Evolutionary conservation across 2,329 filamentous ascomycete species (phyloP), one percentile per base, ranked within the genome.

Genomic region (Ascochyta rabiei): DNA sequence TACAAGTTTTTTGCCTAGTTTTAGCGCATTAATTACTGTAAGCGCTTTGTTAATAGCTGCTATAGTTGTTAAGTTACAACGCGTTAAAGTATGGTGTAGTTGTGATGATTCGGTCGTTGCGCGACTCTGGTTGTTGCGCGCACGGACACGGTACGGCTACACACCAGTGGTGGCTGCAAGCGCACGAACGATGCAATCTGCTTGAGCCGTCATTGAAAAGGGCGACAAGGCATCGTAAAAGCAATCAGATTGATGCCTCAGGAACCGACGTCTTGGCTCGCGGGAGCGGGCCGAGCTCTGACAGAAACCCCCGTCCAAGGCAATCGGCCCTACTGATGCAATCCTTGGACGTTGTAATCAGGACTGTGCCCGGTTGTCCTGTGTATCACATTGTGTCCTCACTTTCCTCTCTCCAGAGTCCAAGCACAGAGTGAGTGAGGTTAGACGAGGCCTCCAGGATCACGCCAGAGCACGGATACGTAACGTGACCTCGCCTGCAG

Each of bases 221-320:
- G 40, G 45, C 28, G 8, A 33, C 26, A 33, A 38, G 13, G 33
- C 39, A 48, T 19, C 26, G 35, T 33, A 28, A 30, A 38, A 15
- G n/a, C 37, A 23, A 44, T 48, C 51, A 48, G 40, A 30, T 45
- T 55, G 24, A 49, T 50, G 46, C 52, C 52, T 55, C 37, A 50
- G 46, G 52, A 42, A 55, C 52, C 52, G 52, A 47, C 40, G 19
- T 55, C 42, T 49, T 55, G 52, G 52, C 52, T 50, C 52, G 31
- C 52, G 52, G 52, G 52, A 55, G 52, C 52, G 52, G 52, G 52
- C 52, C 52, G 52, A 55, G 46, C 45, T 55, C 30, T 55, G 46
- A 55, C 46, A 55, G 52, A 55, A 49, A 55, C 42, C 46, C 52
- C 52, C 45, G 48, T 35, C 45, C 40, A 37, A 45, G 21, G 30